Conservation (phyloP, 2,329 filamentous ascomycete species). For the Cytospora piceicola region DNA sequence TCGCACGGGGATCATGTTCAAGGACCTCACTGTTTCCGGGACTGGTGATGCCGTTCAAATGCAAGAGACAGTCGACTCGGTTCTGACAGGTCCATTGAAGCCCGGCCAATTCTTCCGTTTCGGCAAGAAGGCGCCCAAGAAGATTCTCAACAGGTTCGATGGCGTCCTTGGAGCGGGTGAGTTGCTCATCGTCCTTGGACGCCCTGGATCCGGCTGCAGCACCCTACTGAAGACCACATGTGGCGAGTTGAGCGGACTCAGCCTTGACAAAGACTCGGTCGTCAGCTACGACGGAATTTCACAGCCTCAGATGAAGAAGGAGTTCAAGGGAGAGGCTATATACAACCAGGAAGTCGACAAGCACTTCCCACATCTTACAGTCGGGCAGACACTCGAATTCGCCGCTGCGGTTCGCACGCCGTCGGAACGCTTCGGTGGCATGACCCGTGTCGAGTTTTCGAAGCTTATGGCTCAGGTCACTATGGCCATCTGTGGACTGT, state of each 20-base stretch:
- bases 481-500: conserved; percentile 73
- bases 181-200: conserved; percentile 70
- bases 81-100: conserved; percentile 61
- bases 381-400: conserved; percentile 74
- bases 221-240: conserved; percentile 66
- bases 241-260: conserved; percentile 62
- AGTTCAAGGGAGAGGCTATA: conserved; percentile 68
- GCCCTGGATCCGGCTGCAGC: conserved; percentile 67
- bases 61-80: conserved; percentile 67
- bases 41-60: conserved; percentile 69
- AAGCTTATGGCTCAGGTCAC: conserved; percentile 68
- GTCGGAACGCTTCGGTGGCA: conserved; percentile 64
- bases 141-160: conserved; percentile 67
- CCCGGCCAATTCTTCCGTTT: conserved; percentile 59
- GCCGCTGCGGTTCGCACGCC: conserved; percentile 72
- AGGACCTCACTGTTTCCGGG: conserved; percentile 68
- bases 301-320: conserved; percentile 55
- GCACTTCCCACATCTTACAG: conserved; percentile 78
- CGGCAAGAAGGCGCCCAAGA: conserved; percentile 51
- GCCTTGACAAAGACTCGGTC: conserved; percentile 51
- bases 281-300: conserved; percentile 68
- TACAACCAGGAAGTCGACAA: conserved; percentile 79
- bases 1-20: conserved; percentile 65
- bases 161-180: conserved; percentile 67
- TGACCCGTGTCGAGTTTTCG: conserved; percentile 63